phyloP scores from a whole-genome alignment of 805 yeast genomes.

The Nakazawaea molendinolei region DNA sequence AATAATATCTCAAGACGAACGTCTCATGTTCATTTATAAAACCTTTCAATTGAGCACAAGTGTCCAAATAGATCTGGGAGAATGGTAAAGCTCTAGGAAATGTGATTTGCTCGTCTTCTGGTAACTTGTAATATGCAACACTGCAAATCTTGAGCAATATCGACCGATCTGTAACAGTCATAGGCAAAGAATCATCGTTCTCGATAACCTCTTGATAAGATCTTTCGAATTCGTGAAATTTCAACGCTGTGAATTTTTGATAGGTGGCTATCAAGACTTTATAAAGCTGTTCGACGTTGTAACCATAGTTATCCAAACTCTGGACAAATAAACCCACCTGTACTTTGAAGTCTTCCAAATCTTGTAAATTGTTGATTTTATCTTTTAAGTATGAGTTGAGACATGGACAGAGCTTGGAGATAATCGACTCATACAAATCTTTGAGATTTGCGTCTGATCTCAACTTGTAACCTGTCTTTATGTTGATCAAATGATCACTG shows the following conservation, averaged over 20 bases:
- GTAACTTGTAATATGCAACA: constrained; percentile 57
- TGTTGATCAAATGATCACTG: constrained; percentile 62
- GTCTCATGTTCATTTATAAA: constrained; percentile 56
- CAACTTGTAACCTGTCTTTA: constrained; percentile 56
- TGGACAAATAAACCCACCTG: constrained; percentile 66
- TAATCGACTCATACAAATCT: constrained; percentile 72
- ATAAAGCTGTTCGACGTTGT: constrained; percentile 53
- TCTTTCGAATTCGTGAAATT: constrained; percentile 46
- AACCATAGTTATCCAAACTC: constrained; percentile 66
- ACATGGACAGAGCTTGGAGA: constrained; percentile 52
- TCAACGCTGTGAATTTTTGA: constrained; percentile 49
- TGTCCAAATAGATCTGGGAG: constrained; percentile 80
- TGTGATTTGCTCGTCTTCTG: constrained; percentile 33
- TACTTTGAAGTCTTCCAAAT: constrained; percentile 49
- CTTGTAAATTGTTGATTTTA: constrained; percentile 33
- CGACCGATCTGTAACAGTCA: constrained; percentile 52
- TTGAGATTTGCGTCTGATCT: constrained; percentile 54
- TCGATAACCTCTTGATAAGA: constrained; percentile 59
- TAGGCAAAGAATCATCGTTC: constrained; percentile 86
- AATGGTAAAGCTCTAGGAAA: constrained; percentile 75
- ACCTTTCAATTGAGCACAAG: constrained; percentile 68
- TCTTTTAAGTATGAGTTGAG: constrained; percentile 40
- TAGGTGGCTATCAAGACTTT: constrained; percentile 54
- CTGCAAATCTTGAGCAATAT: constrained; percentile 59
- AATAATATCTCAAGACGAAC: constrained; percentile 60